Base-by-base conservation (phyloP, 208 protist species). In the Leishmania gerbilli region DNA sequence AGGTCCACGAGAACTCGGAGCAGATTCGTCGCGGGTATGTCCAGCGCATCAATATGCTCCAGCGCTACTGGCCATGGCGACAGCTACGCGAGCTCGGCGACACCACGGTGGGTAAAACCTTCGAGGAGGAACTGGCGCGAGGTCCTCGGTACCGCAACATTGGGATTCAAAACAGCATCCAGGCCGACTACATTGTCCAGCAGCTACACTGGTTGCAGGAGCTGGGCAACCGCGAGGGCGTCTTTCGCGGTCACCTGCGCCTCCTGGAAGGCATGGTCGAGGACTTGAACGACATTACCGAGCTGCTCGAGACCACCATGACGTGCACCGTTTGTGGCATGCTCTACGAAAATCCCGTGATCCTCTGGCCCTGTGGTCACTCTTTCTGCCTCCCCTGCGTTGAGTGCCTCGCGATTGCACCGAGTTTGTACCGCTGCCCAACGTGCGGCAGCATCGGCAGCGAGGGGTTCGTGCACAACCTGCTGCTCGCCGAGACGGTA, bases 341-440 rank as follows among this genome's bases (percentile, higher is more conserved):
- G 77, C 84, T 96, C 21, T 97, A 90, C 86, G 94, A 97, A 60
- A 87, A 95, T 42, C 94, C 94, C 0, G 94, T 97, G 34, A 40
- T 96, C 31, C 92, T 96, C 82, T 97, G 94, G 94, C 92, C 94
- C 24, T 97, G 94, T 60, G 94, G 94, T 3, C 94, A 97, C 77
- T 89, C 90, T 40, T 97, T 97, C 72, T 97, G 94, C 58, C 65
- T 90, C 15, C 65, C 88, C 9, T 97, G 94, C 78, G 96, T 97
- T 79, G 83, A 92, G 37, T 95, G 91, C 21, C 83, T 97, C n/a
- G 84, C 85, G 42, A 96, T 97, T 49, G 92, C 94, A 5, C 92
- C 94, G 37, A 95, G 91, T 74, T 85, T 97, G 27, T 95, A 88
- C 79, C 94, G 94, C 76, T 97, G 94, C 83, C 88, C 94, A 15